Evolutionary conservation across 306 rosid genomes (phyloP), one percentile per base, ranked within the genome.

Genomic region (Sechiopsis laciniata): DNA sequence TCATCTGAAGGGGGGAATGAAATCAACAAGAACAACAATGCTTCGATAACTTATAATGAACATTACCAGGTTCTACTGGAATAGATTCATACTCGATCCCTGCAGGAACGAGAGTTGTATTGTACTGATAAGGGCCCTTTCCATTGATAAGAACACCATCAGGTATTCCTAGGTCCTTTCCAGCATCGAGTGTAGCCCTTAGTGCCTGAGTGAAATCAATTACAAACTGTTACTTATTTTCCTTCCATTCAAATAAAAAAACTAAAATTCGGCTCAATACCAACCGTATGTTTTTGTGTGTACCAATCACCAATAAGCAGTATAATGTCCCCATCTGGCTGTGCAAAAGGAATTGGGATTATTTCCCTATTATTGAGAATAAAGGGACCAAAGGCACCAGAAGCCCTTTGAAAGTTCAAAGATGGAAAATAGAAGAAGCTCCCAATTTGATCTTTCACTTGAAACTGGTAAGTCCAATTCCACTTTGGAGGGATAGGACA

Each of bases 101-200:
- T n/a, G 65, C 72, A 70, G 94, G 89, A 58, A 94, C 95, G 15
- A 94, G 85, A 40, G 98, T 84, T 32, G 75, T 76, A 77, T 94
- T 89, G 84, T 87, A 94, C 71, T 77, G 90, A 78, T 72, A 94
- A 55, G 98, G 98, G n/a, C 98, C 98, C 78, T 87, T 90, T 16
- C 98, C 98, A 76, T 94, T 94, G 67, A 94, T 90, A 63, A 94
- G 94, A 80, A 94, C 97, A 51, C 98, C 97, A 78, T 94, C 97
- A 1, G 97, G 98, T 32, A 90, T 84, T 58, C 95, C 91, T 20
- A 94, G 94, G 76, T 80, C 88, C 70, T 82, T 80, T 75, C 98
- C 98, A 64, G 72, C 73, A 82, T 86, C 88, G 68, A 94, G 91
- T 8, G 86, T 66, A 55, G 79, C 32, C 79, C 86, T 81, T 71